Base-by-base conservation (phyloP, 176 grass and related monocot species). In the Oryza brachyantha region DNA sequence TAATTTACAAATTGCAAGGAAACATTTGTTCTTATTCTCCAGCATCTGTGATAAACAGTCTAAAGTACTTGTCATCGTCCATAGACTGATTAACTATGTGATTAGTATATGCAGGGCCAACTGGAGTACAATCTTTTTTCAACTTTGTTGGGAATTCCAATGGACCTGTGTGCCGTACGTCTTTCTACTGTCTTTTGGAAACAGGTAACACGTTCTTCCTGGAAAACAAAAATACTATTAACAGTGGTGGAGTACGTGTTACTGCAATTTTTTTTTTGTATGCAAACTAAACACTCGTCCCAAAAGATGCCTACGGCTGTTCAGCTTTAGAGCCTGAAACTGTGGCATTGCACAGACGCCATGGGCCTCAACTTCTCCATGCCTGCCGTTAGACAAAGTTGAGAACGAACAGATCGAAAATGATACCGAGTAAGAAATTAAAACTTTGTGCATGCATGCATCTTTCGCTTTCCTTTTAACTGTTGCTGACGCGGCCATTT, bases 11-110 rank as follows among this genome's bases (percentile, higher is more conserved):
- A 64, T 46, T 75, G 70, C 70, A 70, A 83, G 55, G 55, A 43
- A 57, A 84, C 63, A 61, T 80, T 80, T 88, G 86, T 75, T 84
- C 81, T 84, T 80, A 88, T 80, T 84, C 70, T 32, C 55, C 81
- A 75, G 19, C 63, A 64, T 41, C 39, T 64, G 75, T 37, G 21
- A 84, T 54, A 40, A 84, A 84, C 81, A 88, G 75, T 79, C 21
- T 41, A 69, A 59, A 40, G 2, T 55, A 55, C 50, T 22, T 55
- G 50, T 84, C 79, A 62, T 84, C 22, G 65, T 65, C 69, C 21
- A 14, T 69, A 42, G 63, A 61, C 68, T 62, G 13, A 50, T 13
- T 79, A 79, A 79, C n/a, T 27, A 57, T 41, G 38, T 83, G 63
- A 25, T 88, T 74, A 65, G 46, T 38, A 57, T 42, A 72, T 2